Percentiles rank a stretch among this genome's conserved stretches.
These are phyloP conservation scores for Diplodia sapinea DNA, from an alignment of 2,329 filamentous ascomycete species.

Conservation along the genomic window DNA sequence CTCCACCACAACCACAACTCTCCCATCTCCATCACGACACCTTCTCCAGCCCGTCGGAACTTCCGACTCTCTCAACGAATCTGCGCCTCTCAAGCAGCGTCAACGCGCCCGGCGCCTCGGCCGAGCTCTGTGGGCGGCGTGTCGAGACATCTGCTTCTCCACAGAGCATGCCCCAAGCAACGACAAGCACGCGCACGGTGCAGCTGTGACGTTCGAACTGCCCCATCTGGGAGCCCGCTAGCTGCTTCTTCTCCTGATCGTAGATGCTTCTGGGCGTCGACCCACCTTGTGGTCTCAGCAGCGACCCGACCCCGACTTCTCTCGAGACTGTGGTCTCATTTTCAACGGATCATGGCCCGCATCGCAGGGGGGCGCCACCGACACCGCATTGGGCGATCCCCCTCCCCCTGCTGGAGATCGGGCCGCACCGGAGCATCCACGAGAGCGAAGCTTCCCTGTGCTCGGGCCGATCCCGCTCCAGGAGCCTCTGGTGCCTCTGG, in stretches of 20 bases:
- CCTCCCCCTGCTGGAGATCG: slow-evolving; percentile 11
- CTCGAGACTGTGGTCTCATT: slow-evolving; percentile 21
- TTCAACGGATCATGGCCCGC: slow-evolving; percentile 9
- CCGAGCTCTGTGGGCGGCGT: background rate
- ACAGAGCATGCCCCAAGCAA: slow-evolving; percentile 2
- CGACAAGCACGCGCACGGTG: slow-evolving; percentile 20
- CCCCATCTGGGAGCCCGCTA: background rate
- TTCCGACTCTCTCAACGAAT: background rate
- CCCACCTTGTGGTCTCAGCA: background rate
- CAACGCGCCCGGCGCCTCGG: background rate
- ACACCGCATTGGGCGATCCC: slow-evolving; percentile 23
- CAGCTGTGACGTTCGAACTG: slow-evolving; percentile 1
- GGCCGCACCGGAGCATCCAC: background rate
- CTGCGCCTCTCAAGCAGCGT: background rate
- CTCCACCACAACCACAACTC: background rate
- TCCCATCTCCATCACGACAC: slow-evolving; percentile 1
- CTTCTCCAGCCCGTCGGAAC: background rate
- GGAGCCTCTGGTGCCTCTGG: background rate
- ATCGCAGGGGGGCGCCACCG: background rate
- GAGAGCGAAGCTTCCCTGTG: background rate
- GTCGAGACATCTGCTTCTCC: slow-evolving; percentile 11
- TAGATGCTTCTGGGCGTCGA: background rate
- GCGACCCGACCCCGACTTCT: slow-evolving; percentile 12
- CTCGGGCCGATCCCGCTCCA: slow-evolving; percentile 19
- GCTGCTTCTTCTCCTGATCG: background rate